Conservation (phyloP, 148 eudicot genomes). For the Vaccinium macrocarpon region DNA sequence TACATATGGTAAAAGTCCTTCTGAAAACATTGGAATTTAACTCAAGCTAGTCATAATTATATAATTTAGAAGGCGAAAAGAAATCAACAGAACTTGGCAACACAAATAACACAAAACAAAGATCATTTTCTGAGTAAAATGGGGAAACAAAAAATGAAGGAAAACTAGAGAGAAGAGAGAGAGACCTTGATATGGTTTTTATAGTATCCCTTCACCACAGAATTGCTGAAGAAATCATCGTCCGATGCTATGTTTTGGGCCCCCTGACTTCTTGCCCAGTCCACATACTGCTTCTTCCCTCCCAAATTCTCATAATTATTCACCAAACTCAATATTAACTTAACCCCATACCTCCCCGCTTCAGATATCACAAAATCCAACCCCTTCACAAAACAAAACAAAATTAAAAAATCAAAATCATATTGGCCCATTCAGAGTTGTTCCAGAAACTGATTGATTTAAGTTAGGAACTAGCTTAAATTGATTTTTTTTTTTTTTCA, state of each 20-base stretch:
- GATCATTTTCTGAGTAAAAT: not conserved
- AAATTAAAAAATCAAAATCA: not conserved
- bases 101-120: not conserved
- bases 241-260: constrained; percentile 45
- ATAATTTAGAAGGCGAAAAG: not conserved
- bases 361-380: constrained; percentile 68
- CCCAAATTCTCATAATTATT: constrained; percentile 55
- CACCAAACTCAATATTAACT: constrained; percentile 51
- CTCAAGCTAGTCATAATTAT: too few relatives aligned
- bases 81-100: not conserved
- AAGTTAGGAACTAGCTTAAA: too few relatives aligned
- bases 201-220: constrained; percentile 51
- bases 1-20: too few relatives aligned
- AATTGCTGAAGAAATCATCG: constrained; percentile 66
- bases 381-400: constrained; percentile 38
- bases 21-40: too few relatives aligned
- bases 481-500: too few relatives aligned
- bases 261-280: constrained; percentile 66
- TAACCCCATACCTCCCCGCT: constrained; percentile 59
- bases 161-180: not conserved
- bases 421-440: not conserved
- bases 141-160: not conserved
- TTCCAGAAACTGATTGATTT: too few relatives aligned
- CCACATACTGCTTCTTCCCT: constrained; percentile 65
- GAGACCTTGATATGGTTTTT: constrained; percentile 61